Evolutionary conservation across 2,329 filamentous ascomycete species (phyloP).

Genomic region (Zarea fungicola): DNA sequence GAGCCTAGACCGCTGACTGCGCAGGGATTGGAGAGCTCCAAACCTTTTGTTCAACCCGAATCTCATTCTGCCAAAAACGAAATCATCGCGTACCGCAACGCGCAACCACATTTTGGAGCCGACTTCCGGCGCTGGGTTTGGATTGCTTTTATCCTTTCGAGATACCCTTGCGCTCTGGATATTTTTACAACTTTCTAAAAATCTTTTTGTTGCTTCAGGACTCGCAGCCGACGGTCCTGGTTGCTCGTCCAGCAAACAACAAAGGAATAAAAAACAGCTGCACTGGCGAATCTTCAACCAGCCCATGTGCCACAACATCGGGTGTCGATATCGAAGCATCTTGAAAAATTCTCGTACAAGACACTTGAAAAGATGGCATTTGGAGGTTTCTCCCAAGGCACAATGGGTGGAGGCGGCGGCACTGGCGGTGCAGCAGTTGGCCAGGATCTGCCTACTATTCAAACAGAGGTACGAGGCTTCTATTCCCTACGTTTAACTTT

Average conservation of each 20-base stretch:
- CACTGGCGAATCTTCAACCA: background rate
- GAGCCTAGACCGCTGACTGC: background rate
- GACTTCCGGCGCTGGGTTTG: background rate
- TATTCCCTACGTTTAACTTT: background rate
- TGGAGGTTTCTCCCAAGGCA: slow-evolving; percentile 38
- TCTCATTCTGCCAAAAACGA: slow-evolving; percentile 2
- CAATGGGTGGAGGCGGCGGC: slow-evolving; percentile 36
- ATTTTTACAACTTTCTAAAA: background rate
- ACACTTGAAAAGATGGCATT: slow-evolving; percentile 51
- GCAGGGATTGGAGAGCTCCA: slow-evolving; percentile 8
- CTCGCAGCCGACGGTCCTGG: background rate
- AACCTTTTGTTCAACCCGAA: slow-evolving; percentile 5
- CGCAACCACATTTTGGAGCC: background rate
- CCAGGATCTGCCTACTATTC: slow-evolving; percentile 68
- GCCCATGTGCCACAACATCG: background rate
- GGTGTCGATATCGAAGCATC: background rate
- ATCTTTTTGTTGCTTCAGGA: background rate
- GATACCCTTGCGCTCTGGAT: background rate
- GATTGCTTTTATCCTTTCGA: background rate
- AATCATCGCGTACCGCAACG: slow-evolving; percentile 1
- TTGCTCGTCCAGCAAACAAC: background rate
- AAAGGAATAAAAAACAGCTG: background rate
- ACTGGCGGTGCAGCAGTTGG: slow-evolving; percentile 43
- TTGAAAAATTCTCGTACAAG: background rate
- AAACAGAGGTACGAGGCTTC: slow-evolving; percentile 63